Base-by-base conservation (phyloP, 768 basidiomycete species). In the Amanita subjunquillea region DNA sequence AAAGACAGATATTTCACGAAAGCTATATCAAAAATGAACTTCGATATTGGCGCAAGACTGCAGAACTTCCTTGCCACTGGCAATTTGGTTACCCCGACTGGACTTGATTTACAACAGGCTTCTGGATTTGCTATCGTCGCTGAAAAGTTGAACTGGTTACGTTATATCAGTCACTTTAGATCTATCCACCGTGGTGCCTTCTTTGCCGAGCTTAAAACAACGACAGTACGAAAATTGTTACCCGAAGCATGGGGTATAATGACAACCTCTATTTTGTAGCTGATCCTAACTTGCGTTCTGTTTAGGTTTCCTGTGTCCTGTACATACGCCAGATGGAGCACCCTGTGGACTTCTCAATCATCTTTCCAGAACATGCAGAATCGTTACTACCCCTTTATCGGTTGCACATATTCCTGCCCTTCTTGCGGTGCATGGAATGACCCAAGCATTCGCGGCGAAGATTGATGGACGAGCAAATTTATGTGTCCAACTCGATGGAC, bases 41-140 rank as follows among this genome's bases (percentile, higher is more conserved):
- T 87, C 64, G 96, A 98, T 63, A 83, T 99, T 53, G 96, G 96
- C 23, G 72, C 85, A 36, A 89, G 83, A 63, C 73, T 98, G 63
- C 75, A 88, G 17, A 95, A 95, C 65, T 99, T 99, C 74, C 78
- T 99, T 41, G 96, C 96, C 13, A 98, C 96, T 3, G 96, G 96
- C 25, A 98, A 98, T 63, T 74, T 99, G 23, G 78, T 94, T 49
- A 95, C 96, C 7, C 92, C 91, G 0, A 86, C 91, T 1, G 96
- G 96, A 55, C 82, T 99, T 51, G 96, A 98, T 69, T 72, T 99
- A 13, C 95, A 98, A 65, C 96, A 99, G 67, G 86, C 94, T 0
- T 87, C 93, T 15, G 96, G 96, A n/a, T 98, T 95, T 69, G 98
- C 96, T 1, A 96, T 99, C 59, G 88, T 98, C 32, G 96, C 94